Conservation (phyloP, 257 asterid species). For the Nicotiana benthamiana region DNA sequence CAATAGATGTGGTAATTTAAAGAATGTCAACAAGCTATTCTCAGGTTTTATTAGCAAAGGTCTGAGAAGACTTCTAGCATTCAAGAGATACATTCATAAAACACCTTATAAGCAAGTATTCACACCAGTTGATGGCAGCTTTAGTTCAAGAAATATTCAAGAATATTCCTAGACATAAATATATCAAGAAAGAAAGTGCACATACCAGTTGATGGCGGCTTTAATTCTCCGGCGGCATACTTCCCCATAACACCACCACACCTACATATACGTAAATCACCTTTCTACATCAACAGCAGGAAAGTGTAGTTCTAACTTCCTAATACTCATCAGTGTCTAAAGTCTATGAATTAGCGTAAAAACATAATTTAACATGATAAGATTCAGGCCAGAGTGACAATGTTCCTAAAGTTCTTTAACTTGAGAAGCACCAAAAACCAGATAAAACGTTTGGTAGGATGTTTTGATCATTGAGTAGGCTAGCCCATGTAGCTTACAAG, state of each 20-base stretch:
- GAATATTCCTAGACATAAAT: neutral
- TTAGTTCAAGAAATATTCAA: too few species aligned
- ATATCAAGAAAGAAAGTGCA: slow-evolving; percentile 15
- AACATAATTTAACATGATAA: neutral
- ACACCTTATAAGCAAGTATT: neutral
- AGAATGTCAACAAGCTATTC: neutral
- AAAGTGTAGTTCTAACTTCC: slow-evolving; percentile 5
- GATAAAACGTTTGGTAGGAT: neutral
- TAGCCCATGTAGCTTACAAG: too few species aligned
- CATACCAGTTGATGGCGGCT: slow-evolving; percentile 87
- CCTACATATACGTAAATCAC: slow-evolving; percentile 37
- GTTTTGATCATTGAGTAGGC: too few species aligned
- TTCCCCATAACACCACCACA: slow-evolving; percentile 99
- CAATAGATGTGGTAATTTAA: neutral
- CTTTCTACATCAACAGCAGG: slow-evolving; percentile 4
- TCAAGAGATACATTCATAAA: neutral
- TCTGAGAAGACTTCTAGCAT: neutral
- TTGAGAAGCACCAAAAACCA: slow-evolving; percentile 6
- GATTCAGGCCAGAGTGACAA: neutral
- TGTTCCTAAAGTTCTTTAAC: neutral
- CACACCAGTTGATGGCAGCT: too few species aligned
- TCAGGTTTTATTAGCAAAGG: neutral
- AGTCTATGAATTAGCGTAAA: neutral
- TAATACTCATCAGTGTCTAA: neutral
- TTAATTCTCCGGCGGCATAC: slow-evolving; percentile 97